phyloP scores from a whole-genome alignment of 441 rosid species.

The Breynia disticha region DNA sequence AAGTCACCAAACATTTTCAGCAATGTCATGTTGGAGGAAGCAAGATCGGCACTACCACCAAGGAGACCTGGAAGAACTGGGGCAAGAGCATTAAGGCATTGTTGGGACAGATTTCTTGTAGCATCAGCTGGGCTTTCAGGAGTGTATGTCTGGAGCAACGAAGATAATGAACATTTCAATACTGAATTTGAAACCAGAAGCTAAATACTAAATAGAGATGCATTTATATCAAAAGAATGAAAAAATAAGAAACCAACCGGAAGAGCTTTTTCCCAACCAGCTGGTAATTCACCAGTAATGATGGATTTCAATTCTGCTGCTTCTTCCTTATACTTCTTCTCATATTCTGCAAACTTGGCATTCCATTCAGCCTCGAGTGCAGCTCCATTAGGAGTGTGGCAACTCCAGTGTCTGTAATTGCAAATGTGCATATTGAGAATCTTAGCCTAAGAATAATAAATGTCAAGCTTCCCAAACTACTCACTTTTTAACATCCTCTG shows the following conservation, averaged over 20 bases:
- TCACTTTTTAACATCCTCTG: constrained; percentile 73
- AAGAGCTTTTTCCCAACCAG: constrained; percentile 97
- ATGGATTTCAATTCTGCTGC: constrained; percentile 90
- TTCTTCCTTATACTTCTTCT: constrained; percentile 86
- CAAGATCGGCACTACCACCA: constrained; percentile 91
- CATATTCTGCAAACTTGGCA: constrained; percentile 74
- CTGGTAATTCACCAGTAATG: constrained; percentile 68
- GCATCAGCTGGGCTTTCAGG: constrained; percentile 77
- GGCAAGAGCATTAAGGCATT: constrained; percentile 61
- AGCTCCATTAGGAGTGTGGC: constrained; percentile 67
- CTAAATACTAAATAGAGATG: neutral
- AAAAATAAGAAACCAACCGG: constrained; percentile 55
- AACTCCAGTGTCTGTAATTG: constrained; percentile 88
- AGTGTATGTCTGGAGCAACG: constrained; percentile 45
- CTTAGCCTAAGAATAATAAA: neutral
- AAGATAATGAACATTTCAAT: constrained; percentile 1
- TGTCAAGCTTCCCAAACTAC: neutral
- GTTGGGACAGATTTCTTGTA: constrained; percentile 80
- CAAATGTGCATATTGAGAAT: constrained; percentile 1
- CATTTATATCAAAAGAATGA: neutral
- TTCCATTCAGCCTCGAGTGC: constrained; percentile 89
- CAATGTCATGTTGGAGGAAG: constrained; percentile 87
- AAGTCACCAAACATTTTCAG: constrained; percentile 79
- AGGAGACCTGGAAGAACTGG: constrained; percentile 65
- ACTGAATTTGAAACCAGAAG: neutral